Base-by-base conservation (phyloP, 1,139 yeast species). In the Candida sp. region DNA sequence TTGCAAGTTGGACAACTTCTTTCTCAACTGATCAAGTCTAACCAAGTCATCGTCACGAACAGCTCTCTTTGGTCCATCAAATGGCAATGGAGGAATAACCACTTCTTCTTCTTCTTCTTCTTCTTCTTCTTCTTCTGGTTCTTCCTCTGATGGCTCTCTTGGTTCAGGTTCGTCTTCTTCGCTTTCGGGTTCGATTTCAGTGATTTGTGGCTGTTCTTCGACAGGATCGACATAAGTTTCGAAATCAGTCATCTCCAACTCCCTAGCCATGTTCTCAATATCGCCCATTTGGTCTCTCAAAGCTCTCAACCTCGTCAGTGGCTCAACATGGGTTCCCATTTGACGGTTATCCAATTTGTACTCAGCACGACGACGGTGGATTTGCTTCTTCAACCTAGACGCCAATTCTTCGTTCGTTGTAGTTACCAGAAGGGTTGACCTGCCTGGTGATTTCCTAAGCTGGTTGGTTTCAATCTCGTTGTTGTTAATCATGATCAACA, bases 271-370 rank as follows among this genome's bases (percentile, higher is more conserved):
- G 49, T 82, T 80, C 62, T 91, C 97, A 49, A 94, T 78, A 55
- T 84, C 87, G 50, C 90, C 97, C 96, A 92, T 90, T 64, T 88
- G 85, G 59, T 87, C 91, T 53, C 97, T 80, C 55, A 93, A 76
- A 46, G 84, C 86, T 55, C 96, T 80, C 49, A 93, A 72, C 58
- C 96, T 75, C 5, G 88, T 81, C 60, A 88, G 88, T 7, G 97
- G 96, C 63, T 90, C 97, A 37, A 86, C 81, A 39, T 72, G 78
- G 3, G 84, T 72, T 6, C 85, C 87, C 58, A 80, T 75, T 54
- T 80, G 81, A 60, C 82, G 75, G 54, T 81, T 82, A 50, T 84
- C 85, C 47, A 78, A 67, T 58, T 78, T 81, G 58, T 83, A 79
- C 58, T 86, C 92, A 5, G 85, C 80, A 61, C 85, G 86, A 59